Conservation (phyloP, 305 asterid genomes). For the Solanum hybrid region DNA sequence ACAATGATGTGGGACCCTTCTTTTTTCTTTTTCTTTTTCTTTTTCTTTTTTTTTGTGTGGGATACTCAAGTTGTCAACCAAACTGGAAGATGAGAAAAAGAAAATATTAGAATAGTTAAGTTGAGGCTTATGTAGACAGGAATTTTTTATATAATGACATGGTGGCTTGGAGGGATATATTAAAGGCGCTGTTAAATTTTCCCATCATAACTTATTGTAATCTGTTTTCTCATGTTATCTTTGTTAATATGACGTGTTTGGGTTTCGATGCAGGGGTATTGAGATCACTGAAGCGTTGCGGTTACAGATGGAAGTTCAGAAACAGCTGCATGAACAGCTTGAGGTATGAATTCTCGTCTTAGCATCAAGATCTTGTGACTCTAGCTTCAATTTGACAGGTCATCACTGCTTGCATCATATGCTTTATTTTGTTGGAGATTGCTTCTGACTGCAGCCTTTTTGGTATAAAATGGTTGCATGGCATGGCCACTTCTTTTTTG, state of each 20-base stretch:
- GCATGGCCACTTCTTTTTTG: background rate
- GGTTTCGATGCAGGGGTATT: constrained; percentile 44
- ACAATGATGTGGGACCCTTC: background rate
- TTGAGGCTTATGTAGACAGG: background rate
- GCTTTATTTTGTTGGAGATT: background rate
- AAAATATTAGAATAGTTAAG: background rate
- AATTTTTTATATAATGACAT: background rate
- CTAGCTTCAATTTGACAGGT: background rate
- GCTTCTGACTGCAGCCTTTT: background rate
- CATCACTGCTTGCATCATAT: background rate
- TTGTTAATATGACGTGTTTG: background rate
- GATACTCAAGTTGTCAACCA: background rate
- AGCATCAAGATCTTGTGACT: background rate
- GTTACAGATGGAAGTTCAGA: constrained; percentile 89
- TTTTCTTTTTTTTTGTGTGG: background rate
- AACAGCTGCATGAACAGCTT: constrained; percentile 85
- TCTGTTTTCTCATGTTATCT: background rate
- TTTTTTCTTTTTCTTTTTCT: too few relatives aligned
- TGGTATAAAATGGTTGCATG: background rate
- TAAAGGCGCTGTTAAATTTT: background rate
- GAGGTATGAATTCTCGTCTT: constrained; percentile 45
- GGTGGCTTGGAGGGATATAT: background rate
- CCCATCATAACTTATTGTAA: background rate
- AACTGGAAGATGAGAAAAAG: background rate
- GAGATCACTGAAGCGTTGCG: constrained; percentile 86